Conservation (phyloP, 2,329 filamentous ascomycete species). For the Cladobotryum protrusum region DNA sequence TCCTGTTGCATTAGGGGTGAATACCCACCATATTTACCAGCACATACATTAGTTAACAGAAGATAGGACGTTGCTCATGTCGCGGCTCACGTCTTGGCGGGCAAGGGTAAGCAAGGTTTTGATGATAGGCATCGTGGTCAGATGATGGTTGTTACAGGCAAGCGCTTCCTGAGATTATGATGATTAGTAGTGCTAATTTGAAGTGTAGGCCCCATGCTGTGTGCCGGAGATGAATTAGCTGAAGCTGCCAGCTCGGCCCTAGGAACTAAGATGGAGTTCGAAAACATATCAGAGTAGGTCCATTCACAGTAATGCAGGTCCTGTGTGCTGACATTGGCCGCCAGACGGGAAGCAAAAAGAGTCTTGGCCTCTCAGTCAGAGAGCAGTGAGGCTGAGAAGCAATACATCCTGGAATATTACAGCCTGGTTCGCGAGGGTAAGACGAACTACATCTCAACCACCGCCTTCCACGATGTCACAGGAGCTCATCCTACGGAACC, state of each 20-base stretch:
- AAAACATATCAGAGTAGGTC: slow-evolving; percentile 17
- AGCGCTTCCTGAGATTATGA: neutral
- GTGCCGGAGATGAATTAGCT: slow-evolving; percentile 40
- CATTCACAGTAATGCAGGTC: no score
- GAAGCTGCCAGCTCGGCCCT: slow-evolving; percentile 38
- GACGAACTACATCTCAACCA: slow-evolving; percentile 48
- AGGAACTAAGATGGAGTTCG: slow-evolving; percentile 26
- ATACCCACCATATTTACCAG: slow-evolving; percentile 2
- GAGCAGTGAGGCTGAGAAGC: slow-evolving; percentile 32
- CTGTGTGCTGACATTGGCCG: no score
- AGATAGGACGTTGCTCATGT: slow-evolving; percentile 40
- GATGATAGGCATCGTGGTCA: slow-evolving; percentile 45
- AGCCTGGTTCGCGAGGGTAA: slow-evolving; percentile 46
- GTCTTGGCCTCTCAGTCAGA: slow-evolving; percentile 10
- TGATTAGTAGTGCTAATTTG: slow-evolving; percentile 2
- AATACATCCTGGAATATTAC: slow-evolving; percentile 48
- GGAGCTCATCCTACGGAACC: slow-evolving; percentile 40
- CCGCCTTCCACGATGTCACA: slow-evolving; percentile 44
- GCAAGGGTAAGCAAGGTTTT: slow-evolving; percentile 43
- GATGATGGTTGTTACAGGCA: slow-evolving; percentile 45
- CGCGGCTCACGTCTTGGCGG: slow-evolving; percentile 40
- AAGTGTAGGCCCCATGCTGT: slow-evolving; percentile 37
- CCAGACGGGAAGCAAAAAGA: slow-evolving; percentile 12
- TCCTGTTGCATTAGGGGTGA: slow-evolving; percentile 41
- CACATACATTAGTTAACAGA: neutral